Evolutionary conservation across 2,329 filamentous ascomycete genomes (phyloP), one percentile per base, ranked within the genome.

Genomic region (Claviceps purpurea): DNA sequence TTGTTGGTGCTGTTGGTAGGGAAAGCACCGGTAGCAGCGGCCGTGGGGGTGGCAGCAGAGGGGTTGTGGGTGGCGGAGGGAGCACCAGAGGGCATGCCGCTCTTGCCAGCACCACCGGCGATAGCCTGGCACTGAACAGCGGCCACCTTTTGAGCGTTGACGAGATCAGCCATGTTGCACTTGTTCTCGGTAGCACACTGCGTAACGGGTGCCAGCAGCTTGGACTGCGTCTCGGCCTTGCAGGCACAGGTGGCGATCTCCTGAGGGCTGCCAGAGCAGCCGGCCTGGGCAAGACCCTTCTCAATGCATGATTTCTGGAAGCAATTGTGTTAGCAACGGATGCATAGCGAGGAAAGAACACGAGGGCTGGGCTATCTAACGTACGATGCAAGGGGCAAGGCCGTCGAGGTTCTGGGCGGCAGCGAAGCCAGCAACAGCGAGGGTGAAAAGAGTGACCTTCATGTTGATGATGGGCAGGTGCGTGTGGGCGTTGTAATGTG

Each of bases 371-470:
- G 10, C 30, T 34, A 11, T 22, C 11, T 22, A 43, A 65, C 70
- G 56, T 68, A 74, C 71, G 58, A 70, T 68, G 57, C 71, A 73
- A 5, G 58, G 18, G 47, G 70, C 67, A 52, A 67, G 56, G 40
- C 61, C 65, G 26, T 55, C 42, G 49, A 71, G 61, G 57, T 67
- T 56, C 60, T 72, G 69, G 37, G 69, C 70, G 49, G 64, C 63
- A 43, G 63, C 68, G 40, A 71, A 55, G 61, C 68, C 62, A 48
- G 61, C 64, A 41, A 60, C 57, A 53, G 63, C 65, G 49, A 68
- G 55, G 50, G 67, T 50, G 52, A 67, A 55, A 42, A 67, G 54
- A 44, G 63, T 50, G 57, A 62, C 57, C 70, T 72, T 73, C 71
- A 73, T 73, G 20, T 58, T 71, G 64, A 56, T 38, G 1, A 42